Evolutionary conservation across 768 basidiomycete species (phyloP).

Genomic region (Mycena haematopus): DNA sequence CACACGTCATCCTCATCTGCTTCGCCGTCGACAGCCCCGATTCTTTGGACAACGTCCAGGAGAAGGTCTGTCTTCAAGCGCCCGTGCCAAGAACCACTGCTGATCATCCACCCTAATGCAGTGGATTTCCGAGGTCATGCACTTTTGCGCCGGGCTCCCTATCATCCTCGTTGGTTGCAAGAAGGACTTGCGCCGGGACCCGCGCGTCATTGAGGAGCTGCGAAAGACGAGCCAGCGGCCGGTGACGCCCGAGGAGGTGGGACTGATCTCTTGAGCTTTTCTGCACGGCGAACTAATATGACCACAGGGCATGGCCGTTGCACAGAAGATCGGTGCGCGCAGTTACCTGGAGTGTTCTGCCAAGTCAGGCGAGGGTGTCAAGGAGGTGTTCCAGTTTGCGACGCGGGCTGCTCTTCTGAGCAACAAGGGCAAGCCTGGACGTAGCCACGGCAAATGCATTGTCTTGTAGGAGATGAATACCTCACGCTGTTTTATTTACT

Average conservation of each 20-base stretch:
- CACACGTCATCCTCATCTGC: conserved; percentile 99
- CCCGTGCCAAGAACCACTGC: conserved; percentile 7
- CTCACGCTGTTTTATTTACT: conserved; percentile 23
- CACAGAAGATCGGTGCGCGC: conserved; percentile 95
- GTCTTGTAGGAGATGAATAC: conserved; percentile 37
- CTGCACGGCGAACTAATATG: neutral
- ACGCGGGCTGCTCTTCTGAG: conserved; percentile 88
- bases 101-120: conserved; percentile 39
- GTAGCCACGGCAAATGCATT: conserved; percentile 37
- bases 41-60: conserved; percentile 99
- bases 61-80: conserved; percentile 75
- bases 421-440: conserved; percentile 48
- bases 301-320: conserved; percentile 86
- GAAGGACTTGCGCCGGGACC: conserved; percentile 96
- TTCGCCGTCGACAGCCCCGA: conserved; percentile 98
- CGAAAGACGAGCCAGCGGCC: conserved; percentile 94
- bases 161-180: conserved; percentile 99
- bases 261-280: conserved; percentile 29
- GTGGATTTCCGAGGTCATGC: conserved; percentile 99
- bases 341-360: conserved; percentile 98
- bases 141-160: conserved; percentile 93
- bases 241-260: conserved; percentile 90
- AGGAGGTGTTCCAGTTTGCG: conserved; percentile 98
- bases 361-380: conserved; percentile 94
- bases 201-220: conserved; percentile 92